Base-by-base conservation (phyloP, 2,329 filamentous ascomycete species). In the Piedraia hortae region DNA sequence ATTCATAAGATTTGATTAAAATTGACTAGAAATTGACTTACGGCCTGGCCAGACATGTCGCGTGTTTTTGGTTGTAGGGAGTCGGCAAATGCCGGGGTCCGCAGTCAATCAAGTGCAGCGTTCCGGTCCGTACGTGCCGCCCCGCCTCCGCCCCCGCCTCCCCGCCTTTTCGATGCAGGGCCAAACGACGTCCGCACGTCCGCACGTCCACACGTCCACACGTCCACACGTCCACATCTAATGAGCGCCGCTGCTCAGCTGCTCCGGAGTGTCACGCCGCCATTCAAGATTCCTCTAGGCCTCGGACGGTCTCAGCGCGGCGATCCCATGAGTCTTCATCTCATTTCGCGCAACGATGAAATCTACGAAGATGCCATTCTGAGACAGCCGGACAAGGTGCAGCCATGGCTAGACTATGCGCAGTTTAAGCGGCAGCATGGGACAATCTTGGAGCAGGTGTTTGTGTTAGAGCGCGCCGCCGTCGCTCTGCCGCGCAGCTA, bases 301-400 rank as follows among this genome's bases (percentile, higher is more conserved):
- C 19, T 21, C 7, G 5, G 7, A 21, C n/a, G 10, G 12, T 14
- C 11, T 7, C 10, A 9, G 10, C 19, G n/a, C 19, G 10, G 12
- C 10, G 18, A 19, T 5, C 18, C 18, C 6, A n/a, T 12, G 10
- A 6, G 18, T 31, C 42, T 49, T 15, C 36, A 36, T 33, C 35
- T 47, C 32, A 45, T 82, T 63, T 59, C 66, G 36, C 73, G 78
- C 42, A 77, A 88, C 50, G 85, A 97, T 50, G 69, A 74, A 24
- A 62, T 89, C 28, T 97, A 93, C 55, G 88, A 97, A 51, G 80
- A 91, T 49, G 85, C 97, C 45, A 66, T 93, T 28, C 54, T 85
- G 32, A 73, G 80, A 35, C 75, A 88, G 38, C 63, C 67, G 5
- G 71, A 69, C 37, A 85, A 67, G 44, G 65, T 82, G 34, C 88